Evolutionary conservation across 768 basidiomycete species (phyloP).

Genomic region (Chalciporus chontae): DNA sequence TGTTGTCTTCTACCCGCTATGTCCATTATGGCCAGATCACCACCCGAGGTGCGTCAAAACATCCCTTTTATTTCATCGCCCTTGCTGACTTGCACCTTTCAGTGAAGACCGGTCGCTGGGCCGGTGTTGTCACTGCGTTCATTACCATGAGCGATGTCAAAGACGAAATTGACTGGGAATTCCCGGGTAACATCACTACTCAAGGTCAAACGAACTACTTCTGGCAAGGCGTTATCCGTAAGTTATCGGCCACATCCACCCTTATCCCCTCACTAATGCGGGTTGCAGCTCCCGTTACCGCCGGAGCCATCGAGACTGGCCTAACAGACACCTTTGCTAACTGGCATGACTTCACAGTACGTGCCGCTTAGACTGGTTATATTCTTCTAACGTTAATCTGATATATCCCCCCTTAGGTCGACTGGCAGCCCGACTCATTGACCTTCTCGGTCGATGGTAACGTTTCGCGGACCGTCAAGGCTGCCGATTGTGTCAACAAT

Average conservation of each 20-base stretch:
- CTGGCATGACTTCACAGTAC: constrained; percentile 74
- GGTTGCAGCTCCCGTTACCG: constrained; percentile 40
- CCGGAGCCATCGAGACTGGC: constrained; percentile 46
- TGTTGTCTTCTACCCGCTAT: constrained; percentile 76
- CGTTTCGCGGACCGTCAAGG: constrained; percentile 64
- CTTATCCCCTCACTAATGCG: neutral
- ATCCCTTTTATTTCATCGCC: neutral
- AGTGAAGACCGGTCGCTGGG: constrained; percentile 82
- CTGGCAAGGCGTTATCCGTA: constrained; percentile 71
- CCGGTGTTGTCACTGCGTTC: constrained; percentile 79
- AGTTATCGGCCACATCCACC: constrained; percentile 22
- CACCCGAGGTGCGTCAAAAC: constrained; percentile 43
- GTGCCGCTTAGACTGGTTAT: constrained; percentile 14
- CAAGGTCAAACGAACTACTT: constrained; percentile 78
- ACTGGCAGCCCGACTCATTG: constrained; percentile 72
- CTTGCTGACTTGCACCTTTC: neutral
- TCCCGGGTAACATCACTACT: constrained; percentile 59
- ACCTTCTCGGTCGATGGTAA: constrained; percentile 70
- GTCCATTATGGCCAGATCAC: constrained; percentile 79
- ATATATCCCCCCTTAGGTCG: constrained; percentile 45
- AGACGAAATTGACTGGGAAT: constrained; percentile 89
- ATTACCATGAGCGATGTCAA: constrained; percentile 83
- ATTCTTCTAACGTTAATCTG: neutral
- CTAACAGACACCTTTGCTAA: constrained; percentile 62
- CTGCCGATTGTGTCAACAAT: constrained; percentile 51